phyloP scores from a whole-genome alignment of 2,329 filamentous ascomycete genomes.

The Penicillium psychrosexuale region DNA sequence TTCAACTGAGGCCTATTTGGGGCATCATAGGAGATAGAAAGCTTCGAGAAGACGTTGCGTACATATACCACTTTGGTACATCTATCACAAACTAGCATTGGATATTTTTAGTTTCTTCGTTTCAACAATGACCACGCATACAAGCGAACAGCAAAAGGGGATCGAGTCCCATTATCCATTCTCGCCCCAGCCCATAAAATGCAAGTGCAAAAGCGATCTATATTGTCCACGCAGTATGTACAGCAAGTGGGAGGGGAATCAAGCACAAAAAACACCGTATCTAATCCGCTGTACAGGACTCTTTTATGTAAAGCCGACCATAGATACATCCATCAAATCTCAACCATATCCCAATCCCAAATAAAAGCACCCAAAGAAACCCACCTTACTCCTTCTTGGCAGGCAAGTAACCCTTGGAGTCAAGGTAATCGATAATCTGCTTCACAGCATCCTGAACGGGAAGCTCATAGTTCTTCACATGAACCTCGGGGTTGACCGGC shows the following conservation, averaged over 20 bases:
- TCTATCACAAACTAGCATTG: constrained; percentile 22
- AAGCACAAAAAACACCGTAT: constrained; percentile 6
- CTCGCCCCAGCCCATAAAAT: not conserved
- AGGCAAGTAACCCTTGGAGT: constrained; percentile 63
- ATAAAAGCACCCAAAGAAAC: not conserved
- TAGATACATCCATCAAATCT: constrained; percentile 1
- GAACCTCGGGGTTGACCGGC: constrained; percentile 79
- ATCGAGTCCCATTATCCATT: not conserved
- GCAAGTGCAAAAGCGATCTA: constrained; percentile 15
- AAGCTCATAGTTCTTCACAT: constrained; percentile 76
- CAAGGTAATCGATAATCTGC: constrained; percentile 76
- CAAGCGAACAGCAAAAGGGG: not conserved
- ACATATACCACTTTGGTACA: constrained; percentile 24
- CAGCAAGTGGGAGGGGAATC: constrained; percentile 14
- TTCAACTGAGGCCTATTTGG: constrained; percentile 51
- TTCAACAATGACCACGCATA: not conserved
- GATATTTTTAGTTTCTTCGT: not conserved
- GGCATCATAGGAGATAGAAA: not conserved
- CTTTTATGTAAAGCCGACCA: not conserved
- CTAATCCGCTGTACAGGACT: constrained; percentile 14
- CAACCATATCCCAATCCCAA: not conserved
- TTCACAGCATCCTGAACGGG: constrained; percentile 84
- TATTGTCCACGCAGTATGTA: constrained; percentile 16
- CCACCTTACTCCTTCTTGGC: constrained; percentile 29
- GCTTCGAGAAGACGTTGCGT: constrained; percentile 12